phyloP scores from a whole-genome alignment of 805 yeast species.

The Hanseniaspora vineae region DNA sequence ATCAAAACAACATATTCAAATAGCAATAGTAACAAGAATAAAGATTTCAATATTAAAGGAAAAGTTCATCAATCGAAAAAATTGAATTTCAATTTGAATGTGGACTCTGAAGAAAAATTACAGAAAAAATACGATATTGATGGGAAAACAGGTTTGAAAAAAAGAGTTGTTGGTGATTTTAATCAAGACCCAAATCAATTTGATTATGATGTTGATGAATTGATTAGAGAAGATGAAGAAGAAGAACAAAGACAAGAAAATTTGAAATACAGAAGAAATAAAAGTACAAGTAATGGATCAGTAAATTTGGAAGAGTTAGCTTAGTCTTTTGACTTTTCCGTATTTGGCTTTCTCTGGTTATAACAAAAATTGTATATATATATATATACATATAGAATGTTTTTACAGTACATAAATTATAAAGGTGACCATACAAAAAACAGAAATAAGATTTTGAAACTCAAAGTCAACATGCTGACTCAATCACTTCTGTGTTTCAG shows the following conservation, averaged over 20 bases:
- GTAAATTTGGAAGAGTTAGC: background rate
- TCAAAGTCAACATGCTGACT: too few relatives aligned
- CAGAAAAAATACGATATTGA: conserved; percentile 9
- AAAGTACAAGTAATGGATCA: background rate
- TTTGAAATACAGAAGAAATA: background rate
- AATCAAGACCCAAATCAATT: conserved; percentile 29
- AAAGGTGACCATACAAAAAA: too few relatives aligned
- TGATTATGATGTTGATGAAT: conserved; percentile 36
- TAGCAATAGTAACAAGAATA: conserved; percentile 3
- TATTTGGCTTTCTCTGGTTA: background rate
- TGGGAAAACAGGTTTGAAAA: conserved; percentile 19
- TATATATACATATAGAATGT: background rate
- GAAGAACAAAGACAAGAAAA: conserved; percentile 13
- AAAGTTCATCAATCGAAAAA: background rate
- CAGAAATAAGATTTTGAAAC: too few relatives aligned
- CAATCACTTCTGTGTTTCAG: too few relatives aligned
- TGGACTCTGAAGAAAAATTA: conserved; percentile 1
- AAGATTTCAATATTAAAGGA: too few relatives aligned
- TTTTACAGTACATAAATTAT: too few relatives aligned
- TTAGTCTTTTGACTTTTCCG: background rate
- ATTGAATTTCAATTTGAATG: conserved; percentile 2
- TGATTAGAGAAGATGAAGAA: conserved; percentile 26
- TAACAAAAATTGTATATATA: background rate
- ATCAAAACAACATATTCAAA: conserved; percentile 14
- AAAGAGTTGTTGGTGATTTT: conserved; percentile 17